Evolutionary conservation across 306 rosid species (phyloP), one percentile per base, ranked within the genome.

Genomic region (Prunus salicina): DNA sequence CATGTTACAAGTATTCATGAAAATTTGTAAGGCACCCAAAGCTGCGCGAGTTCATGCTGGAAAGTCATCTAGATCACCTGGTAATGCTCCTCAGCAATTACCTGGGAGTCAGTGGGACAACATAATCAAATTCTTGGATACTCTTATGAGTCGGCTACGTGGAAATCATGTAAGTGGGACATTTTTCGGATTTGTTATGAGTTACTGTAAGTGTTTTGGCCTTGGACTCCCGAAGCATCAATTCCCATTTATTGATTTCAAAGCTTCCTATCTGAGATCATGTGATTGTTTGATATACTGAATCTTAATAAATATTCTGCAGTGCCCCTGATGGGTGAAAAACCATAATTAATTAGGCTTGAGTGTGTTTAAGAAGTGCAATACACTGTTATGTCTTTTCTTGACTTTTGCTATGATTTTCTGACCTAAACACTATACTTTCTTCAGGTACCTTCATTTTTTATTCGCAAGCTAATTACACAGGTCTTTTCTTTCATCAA

Each of bases 401-500:
- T 68, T 25, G 25, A 19, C 22, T 3, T 62, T 56, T 49, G 58
- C 51, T 19, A 2, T 60, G 49, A 27, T 56, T 49, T 79, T 77
- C 83, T 84, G 79, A 83, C 68, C 75, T 66, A 73, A 83, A 63
- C 5, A 32, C 24, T 83, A 12, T 46, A 28, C 55, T 28, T 49
- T 71, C 28, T 71, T 62, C 92, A 95, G 99, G 99, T 95, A 65
- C 99, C 99, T 57, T 91, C 96, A 63, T 95, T 95, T 88, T 95
- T 95, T 85, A 92, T 92, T 64, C 99, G 97, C 69, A 95, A 95
- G 82, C 86, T 95, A 73, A 84, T 91, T 78, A 92, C 97, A 67
- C 99, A 92, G 80, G 93, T 95, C 73, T 95, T 94, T 66, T 90
- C 93, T n/a, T 94, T 94, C 93, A 92, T 94, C 89, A 94, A 94